These are phyloP conservation scores for Blastobotrys mokoenaii DNA, from an alignment of 805 yeast genomes.

Conservation along the genomic window DNA sequence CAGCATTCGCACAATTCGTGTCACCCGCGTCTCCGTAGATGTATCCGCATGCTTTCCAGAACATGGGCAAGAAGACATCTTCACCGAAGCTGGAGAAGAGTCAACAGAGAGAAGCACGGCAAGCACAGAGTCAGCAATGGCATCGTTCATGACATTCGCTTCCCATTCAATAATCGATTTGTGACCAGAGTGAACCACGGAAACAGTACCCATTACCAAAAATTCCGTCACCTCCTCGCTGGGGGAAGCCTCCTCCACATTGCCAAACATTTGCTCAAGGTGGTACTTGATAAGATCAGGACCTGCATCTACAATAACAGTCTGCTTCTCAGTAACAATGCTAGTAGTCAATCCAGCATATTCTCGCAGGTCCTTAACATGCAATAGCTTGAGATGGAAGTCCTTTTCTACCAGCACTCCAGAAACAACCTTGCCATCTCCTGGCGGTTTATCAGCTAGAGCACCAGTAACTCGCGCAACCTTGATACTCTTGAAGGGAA, in stretches of 20 bases:
- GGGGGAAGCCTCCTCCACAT: conserved; percentile 54
- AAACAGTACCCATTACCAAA: conserved; percentile 57
- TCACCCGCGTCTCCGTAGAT: conserved; percentile 25
- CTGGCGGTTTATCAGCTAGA: conserved; percentile 42
- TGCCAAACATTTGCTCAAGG: conserved; percentile 91
- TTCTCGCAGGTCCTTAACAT: conserved; percentile 81
- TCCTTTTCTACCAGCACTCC: conserved; percentile 90
- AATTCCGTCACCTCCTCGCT: conserved; percentile 30
- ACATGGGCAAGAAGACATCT: conserved; percentile 62
- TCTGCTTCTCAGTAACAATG: conserved; percentile 72
- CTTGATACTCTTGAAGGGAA: conserved; percentile 75
- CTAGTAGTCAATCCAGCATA: conserved; percentile 83
- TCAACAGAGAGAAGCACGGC: conserved; percentile 89
- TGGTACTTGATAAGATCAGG: conserved; percentile 81
- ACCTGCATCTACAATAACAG: conserved; percentile 69
- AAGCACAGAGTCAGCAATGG: conserved; percentile 87
- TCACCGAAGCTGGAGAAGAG: conserved; percentile 91
- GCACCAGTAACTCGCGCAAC: conserved; percentile 69
- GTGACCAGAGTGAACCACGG: conserved; percentile 39
- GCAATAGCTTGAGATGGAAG: conserved; percentile 75
- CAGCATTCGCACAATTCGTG: conserved; percentile 53
- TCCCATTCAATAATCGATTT: conserved; percentile 78
- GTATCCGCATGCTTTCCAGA: conserved; percentile 28
- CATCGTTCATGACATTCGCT: conserved; percentile 80
- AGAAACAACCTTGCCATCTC: conserved; percentile 43